Evolutionary conservation across 1,284 basidiomycete species (phyloP), one percentile per base, ranked within the genome.

Genomic region (Papiliotrema flavescens): DNA sequence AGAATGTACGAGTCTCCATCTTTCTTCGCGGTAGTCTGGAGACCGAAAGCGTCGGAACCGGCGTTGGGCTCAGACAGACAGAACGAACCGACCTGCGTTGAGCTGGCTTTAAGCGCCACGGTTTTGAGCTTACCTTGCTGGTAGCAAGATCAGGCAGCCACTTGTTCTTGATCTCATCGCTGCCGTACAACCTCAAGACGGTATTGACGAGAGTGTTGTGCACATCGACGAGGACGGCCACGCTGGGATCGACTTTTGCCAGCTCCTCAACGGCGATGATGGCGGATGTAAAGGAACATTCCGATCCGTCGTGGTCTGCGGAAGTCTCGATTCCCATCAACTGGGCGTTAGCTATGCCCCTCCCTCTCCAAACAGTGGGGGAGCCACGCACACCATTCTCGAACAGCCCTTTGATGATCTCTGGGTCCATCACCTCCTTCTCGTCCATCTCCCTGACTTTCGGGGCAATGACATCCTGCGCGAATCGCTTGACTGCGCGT

Each of bases 171-270:
- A 98, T 86, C 63, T 87, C 86, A 64, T 89, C 82, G 26, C 83
- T 88, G 3, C 86, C 95, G 73, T 97, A 89, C 67, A 86, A 86
- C 59, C 94, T 85, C 64, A 98, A 78, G 62, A 98, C 87, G 28
- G 95, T 98, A 79, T 97, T 96, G 66, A 98, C 90, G 48, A 97
- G 85, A 4, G 93, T 97, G 75, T 98, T 98, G 82, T 99, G 95
- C 5, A 99, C 95, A 71, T 99, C 95, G 66, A 91, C 94, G 69
- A 97, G 79, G 39, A 98, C 95, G 8, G 93, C 96, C 19, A 99
- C 95, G 0, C 91, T 93, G 0, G 95, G 90, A 76, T 98, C 95
- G 44, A 98, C 82, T 70, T 92, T 94, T 49, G 96, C 94, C 15
- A 98, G 85, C 75, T 98, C 96, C 71, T 98, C 95, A 54, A 99